Conservation (phyloP, 176 grass and related monocot genomes). For the Cocos nucifera region DNA sequence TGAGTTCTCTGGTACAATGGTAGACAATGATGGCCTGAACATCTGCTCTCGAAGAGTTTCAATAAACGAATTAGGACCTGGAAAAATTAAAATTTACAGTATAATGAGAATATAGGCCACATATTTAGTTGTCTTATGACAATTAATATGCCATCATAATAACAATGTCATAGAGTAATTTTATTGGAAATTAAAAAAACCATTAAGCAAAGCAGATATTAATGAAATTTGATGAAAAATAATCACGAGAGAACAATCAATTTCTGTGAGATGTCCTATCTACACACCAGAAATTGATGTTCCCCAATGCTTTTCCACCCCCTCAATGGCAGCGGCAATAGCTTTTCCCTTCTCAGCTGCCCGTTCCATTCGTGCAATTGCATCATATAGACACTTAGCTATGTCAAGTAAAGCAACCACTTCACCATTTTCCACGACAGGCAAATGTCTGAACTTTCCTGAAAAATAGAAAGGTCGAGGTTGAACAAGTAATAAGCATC, state of each 20-base stretch:
- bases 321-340: constrained; percentile 91
- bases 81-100: constrained; percentile 14
- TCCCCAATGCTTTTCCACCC: constrained; percentile 89
- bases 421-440: constrained; percentile 95
- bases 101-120: neutral
- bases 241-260: neutral
- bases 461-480: constrained; percentile 9
- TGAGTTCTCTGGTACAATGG: constrained; percentile 93
- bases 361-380: constrained; percentile 94
- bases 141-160: too few relatives aligned
- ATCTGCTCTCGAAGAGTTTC: constrained; percentile 85
- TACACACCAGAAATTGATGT: constrained; percentile 55
- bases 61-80: constrained; percentile 94
- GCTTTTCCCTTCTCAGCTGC: constrained; percentile 99
- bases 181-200: neutral
- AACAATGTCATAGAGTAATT: too few relatives aligned
- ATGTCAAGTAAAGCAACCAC: constrained; percentile 93
- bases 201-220: neutral
- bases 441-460: constrained; percentile 98
- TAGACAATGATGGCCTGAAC: constrained; percentile 81
- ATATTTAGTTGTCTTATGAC: too few relatives aligned
- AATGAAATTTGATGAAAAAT: constrained; percentile 7
- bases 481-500: neutral
- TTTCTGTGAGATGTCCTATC: neutral
- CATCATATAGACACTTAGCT: constrained; percentile 97